phyloP scores from a whole-genome alignment of 2,329 filamentous ascomycete species.

The Thermothelomyces thermophilus region DNA sequence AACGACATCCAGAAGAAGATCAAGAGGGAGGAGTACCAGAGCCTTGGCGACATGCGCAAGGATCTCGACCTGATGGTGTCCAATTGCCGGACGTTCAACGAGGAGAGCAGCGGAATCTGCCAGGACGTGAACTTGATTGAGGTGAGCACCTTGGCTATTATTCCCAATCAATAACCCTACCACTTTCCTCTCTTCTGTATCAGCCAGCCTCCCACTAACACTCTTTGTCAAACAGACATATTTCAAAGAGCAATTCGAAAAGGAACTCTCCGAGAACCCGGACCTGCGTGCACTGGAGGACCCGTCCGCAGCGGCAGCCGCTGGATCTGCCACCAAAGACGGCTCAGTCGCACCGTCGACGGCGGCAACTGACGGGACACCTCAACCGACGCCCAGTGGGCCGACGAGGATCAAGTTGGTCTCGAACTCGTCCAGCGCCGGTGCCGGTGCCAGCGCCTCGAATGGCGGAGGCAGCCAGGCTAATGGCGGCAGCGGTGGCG shows the following conservation, averaged over 20 bases:
- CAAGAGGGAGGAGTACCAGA: conserved; percentile 89
- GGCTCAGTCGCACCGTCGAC: conserved; percentile 45
- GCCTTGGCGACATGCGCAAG: conserved; percentile 68
- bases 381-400: conserved; percentile 49
- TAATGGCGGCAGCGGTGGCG: conserved; percentile 30
- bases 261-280: conserved; percentile 46
- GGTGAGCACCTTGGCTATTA: too few species aligned
- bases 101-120: conserved; percentile 87
- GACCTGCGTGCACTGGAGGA: conserved; percentile 52
- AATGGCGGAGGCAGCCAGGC: conserved; percentile 1
- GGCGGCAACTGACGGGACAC: conserved; percentile 44
- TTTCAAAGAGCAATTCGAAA: conserved; percentile 48
- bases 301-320: conserved; percentile 19
- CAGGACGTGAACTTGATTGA: conserved; percentile 89
- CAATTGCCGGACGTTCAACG: conserved; percentile 94
- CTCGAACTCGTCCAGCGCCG: conserved; percentile 36
- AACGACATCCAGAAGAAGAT: conserved; percentile 92
- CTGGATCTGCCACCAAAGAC: conserved; percentile 27
- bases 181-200: neutral
- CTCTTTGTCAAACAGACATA: conserved; percentile 42
- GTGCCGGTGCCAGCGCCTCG: neutral
- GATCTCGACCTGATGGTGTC: conserved; percentile 80
- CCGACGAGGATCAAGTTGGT: conserved; percentile 64
- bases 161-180: neutral
- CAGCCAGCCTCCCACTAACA: neutral